These are phyloP conservation scores for Auriculariales sp. DNA, from an alignment of 768 basidiomycete genomes.

Conservation along the genomic window DNA sequence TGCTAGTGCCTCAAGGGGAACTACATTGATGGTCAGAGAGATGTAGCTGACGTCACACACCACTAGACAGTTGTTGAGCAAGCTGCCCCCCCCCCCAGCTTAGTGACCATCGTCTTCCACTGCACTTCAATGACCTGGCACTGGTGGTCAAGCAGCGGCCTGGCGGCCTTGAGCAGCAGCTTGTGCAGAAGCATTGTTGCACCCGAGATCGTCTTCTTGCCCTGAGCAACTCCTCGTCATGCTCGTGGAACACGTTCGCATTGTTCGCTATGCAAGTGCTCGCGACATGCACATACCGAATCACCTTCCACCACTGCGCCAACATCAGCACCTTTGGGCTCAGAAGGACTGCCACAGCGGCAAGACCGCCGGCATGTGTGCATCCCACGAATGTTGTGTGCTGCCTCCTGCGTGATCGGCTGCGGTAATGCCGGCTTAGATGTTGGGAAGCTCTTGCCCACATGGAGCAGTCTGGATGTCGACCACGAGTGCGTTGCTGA, in stretches of 20 bases:
- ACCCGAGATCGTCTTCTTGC: slow-evolving; percentile 43
- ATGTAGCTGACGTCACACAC: slow-evolving; percentile 64
- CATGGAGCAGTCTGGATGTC: no score
- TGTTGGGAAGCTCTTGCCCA: no score
- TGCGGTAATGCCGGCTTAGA: no score
- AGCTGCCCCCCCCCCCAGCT: slow-evolving; percentile 35
- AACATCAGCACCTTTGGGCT: no score
- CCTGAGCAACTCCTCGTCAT: slow-evolving; percentile 42
- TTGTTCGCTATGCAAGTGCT: slow-evolving; percentile 52
- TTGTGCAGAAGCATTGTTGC: slow-evolving; percentile 55
- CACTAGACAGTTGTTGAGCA: slow-evolving; percentile 45
- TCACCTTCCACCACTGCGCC: slow-evolving; percentile 42
- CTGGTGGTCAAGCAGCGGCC: slow-evolving; percentile 12
- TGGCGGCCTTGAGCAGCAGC: slow-evolving; percentile 28
- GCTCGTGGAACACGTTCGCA: slow-evolving; percentile 35
- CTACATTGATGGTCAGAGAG: no score
- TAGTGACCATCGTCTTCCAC: slow-evolving; percentile 45
- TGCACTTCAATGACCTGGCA: slow-evolving; percentile 39
- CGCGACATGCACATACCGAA: slow-evolving; percentile 40
- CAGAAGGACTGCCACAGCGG: no score
- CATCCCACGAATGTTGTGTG: no score
- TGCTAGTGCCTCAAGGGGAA: no score
- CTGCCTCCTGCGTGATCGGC: no score
- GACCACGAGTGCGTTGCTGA: no score
- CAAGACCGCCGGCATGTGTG: no score